A percentile compares a stretch with the other conserved stretches of the same genome.
phyloP scores from a whole-genome alignment of 2,329 filamentous ascomycete genomes.

The Orbilia quercus region DNA sequence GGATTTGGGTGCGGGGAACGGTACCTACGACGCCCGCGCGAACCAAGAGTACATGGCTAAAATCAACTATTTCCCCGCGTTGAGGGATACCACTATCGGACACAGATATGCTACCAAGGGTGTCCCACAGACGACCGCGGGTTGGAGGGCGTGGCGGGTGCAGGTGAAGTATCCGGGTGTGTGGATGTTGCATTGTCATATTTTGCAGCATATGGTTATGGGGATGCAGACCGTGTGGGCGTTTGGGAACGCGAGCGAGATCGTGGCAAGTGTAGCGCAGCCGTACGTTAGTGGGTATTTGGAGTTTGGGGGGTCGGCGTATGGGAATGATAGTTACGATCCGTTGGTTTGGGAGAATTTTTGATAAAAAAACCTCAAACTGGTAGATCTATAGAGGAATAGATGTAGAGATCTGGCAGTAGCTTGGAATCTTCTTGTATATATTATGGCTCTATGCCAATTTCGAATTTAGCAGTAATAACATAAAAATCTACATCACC shows the following conservation, averaged over 20 bases:
- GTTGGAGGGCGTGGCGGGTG: constrained; percentile 73
- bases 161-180: constrained; percentile 68
- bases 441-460: background rate
- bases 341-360: constrained; percentile 60
- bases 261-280: constrained; percentile 61
- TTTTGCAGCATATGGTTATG: constrained; percentile 71
- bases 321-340: constrained; percentile 64
- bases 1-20: constrained; percentile 69
- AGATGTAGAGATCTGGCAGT: too few relatives aligned
- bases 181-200: constrained; percentile 74
- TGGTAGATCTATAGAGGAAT: background rate
- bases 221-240: constrained; percentile 66
- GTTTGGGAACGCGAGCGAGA: constrained; percentile 63
- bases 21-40: constrained; percentile 67
- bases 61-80: constrained; percentile 62
- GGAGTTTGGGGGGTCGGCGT: constrained; percentile 65
- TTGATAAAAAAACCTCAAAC: background rate
- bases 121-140: constrained; percentile 64
- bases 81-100: constrained; percentile 68
- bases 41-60: constrained; percentile 65
- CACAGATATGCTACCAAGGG: constrained; percentile 68
- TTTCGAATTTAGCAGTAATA: too few relatives aligned
- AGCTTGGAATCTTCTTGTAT: background rate
- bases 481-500: too few relatives aligned
- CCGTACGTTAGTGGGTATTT: constrained; percentile 65